These are phyloP conservation scores for Pholiota conissans DNA, from an alignment of 768 basidiomycete species.

Conservation along the genomic window DNA sequence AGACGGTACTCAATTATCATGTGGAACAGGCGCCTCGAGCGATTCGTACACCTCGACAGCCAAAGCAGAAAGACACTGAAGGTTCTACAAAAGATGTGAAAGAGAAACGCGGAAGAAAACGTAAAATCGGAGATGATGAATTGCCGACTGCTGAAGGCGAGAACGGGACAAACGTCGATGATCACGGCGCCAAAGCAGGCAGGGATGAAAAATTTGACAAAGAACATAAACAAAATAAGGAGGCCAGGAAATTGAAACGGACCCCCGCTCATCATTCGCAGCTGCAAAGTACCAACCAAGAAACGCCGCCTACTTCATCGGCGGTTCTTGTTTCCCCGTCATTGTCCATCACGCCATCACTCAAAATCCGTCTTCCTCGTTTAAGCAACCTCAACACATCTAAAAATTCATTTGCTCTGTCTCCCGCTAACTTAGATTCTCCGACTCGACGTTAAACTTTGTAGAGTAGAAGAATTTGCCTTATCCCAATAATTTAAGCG, in stretches of 20 bases:
- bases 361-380: constrained; percentile 57
- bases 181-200: constrained; percentile 10
- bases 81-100: constrained; percentile 26
- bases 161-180: constrained; percentile 11
- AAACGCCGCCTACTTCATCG: constrained; percentile 20
- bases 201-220: constrained; percentile 24
- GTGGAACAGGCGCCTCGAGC: constrained; percentile 20
- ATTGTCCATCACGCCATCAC: constrained; percentile 41
- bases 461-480: constrained; percentile 3
- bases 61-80: constrained; percentile 28
- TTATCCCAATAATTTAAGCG: constrained; percentile 1
- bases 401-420: constrained; percentile 14
- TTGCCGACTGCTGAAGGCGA: constrained; percentile 19
- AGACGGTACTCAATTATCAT: not conserved
- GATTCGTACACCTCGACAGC: constrained; percentile 27
- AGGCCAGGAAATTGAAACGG: constrained; percentile 26
- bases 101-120: constrained; percentile 39
- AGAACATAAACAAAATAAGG: constrained; percentile 23
- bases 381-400: constrained; percentile 31
- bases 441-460: constrained; percentile 16
- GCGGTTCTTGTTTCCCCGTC: constrained; percentile 24
- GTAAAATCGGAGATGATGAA: constrained; percentile 47
- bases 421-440: constrained; percentile 16
- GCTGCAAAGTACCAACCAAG: constrained; percentile 9
- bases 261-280: constrained; percentile 30